A percentile compares a stretch with the other conserved stretches of the same genome.
These are phyloP conservation scores for Pseudocercospora pini-densiflorae DNA, from an alignment of 2,329 filamentous ascomycete genomes.

Conservation along the genomic window DNA sequence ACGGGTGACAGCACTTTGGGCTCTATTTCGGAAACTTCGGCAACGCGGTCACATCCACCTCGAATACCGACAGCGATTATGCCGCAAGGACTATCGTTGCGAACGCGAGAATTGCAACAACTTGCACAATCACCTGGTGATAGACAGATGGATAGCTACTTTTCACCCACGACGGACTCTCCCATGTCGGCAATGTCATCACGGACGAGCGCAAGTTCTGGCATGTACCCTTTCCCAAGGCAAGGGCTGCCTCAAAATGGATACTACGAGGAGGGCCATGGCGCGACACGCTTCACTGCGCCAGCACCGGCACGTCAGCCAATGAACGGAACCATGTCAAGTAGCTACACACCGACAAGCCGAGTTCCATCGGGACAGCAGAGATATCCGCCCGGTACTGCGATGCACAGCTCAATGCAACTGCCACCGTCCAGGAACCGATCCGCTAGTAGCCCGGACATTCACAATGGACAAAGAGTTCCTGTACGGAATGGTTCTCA, in stretches of 20 bases:
- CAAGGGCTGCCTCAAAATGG: slow-evolving; percentile 66
- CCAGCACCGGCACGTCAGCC: slow-evolving; percentile 81
- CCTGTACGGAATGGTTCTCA: slow-evolving; percentile 61
- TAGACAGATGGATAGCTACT: slow-evolving; percentile 77
- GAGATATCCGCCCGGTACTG: slow-evolving; percentile 66
- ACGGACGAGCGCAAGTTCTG: slow-evolving; percentile 70
- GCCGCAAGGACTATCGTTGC: slow-evolving; percentile 66
- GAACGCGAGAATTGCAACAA: slow-evolving; percentile 60
- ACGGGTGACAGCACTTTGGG: slow-evolving; percentile 27
- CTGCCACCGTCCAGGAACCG: slow-evolving; percentile 65
- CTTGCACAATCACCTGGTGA: slow-evolving; percentile 63
- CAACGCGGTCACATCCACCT: slow-evolving; percentile 64
- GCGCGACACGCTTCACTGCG: slow-evolving; percentile 74
- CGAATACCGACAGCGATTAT: slow-evolving; percentile 69
- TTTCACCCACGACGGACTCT: slow-evolving; percentile 83
- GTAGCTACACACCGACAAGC: slow-evolving; percentile 65
- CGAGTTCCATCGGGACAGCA: slow-evolving; percentile 57
- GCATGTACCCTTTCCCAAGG: slow-evolving; percentile 80
- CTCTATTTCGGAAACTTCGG: slow-evolving; percentile 11
- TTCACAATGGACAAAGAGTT: slow-evolving; percentile 70
- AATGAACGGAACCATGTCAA: slow-evolving; percentile 57
- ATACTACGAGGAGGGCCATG: slow-evolving; percentile 72
- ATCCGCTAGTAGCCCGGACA: slow-evolving; percentile 95
- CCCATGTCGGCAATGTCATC: slow-evolving; percentile 69
- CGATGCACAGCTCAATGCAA: slow-evolving; percentile 61